Conservation (phyloP, 805 yeast genomes). For the Saccharomycopsis fibuligera region DNA sequence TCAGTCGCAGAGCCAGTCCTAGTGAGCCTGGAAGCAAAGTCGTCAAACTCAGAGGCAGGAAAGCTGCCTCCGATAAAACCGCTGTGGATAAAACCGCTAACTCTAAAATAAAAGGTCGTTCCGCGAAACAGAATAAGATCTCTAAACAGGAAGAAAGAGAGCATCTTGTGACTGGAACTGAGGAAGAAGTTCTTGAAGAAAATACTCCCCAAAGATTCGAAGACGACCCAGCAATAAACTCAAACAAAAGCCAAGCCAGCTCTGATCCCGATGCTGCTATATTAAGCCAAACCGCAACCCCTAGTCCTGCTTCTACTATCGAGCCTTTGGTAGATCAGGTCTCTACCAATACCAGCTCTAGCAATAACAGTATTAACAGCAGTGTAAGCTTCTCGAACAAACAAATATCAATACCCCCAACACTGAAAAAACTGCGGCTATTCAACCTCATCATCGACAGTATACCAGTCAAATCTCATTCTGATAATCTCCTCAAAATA, state of each 20-base stretch:
- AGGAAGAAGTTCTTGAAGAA: neutral
- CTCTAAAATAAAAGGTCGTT: neutral
- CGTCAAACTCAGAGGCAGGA: constrained; percentile 3
- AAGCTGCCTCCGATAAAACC: neutral
- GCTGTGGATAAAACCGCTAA: neutral
- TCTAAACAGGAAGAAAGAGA: neutral
- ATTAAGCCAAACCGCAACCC: neutral
- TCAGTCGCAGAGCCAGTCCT: constrained; percentile 31
- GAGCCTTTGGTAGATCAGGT: neutral
- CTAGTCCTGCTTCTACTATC: neutral
- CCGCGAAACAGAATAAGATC: neutral
- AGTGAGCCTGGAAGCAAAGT: constrained; percentile 16
- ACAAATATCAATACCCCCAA: neutral
- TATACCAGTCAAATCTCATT: constrained; percentile 3
- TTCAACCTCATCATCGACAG: constrained; percentile 3
- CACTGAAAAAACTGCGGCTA: neutral
- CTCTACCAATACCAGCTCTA: neutral
- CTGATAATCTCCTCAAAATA: neutral
- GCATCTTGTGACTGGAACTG: neutral
- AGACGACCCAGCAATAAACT: neutral
- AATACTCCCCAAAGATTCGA: neutral
- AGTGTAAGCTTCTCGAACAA: neutral
- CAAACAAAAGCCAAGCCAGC: neutral
- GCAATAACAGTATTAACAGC: neutral
- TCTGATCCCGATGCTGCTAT: neutral